A percentile compares a stretch with the other conserved stretches of the same genome.
Evolutionary conservation across 2,329 filamentous ascomycete genomes (phyloP).

Genomic region (Aspergillus latus): DNA sequence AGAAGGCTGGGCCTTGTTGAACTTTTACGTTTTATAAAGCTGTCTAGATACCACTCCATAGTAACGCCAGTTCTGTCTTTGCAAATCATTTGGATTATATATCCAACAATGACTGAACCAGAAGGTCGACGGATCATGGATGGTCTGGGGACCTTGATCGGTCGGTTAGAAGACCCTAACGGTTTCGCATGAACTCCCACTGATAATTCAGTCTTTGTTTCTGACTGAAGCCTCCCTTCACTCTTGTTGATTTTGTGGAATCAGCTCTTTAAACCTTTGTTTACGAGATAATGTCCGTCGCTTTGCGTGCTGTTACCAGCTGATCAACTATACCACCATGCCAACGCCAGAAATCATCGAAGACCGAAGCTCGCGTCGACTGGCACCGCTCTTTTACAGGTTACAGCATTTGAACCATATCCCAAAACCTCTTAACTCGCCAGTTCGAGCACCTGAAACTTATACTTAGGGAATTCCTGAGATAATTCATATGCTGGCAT

Average conservation of each 20-base stretch:
- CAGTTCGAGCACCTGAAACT: background rate
- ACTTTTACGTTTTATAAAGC: background rate
- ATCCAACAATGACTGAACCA: background rate
- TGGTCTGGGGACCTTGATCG: constrained; percentile 2
- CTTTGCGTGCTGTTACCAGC: background rate
- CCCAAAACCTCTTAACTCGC: background rate
- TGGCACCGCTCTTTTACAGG: background rate
- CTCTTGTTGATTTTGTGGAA: background rate
- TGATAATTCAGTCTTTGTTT: background rate
- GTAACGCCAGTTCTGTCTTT: background rate
- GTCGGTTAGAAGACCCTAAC: background rate
- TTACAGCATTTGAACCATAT: background rate
- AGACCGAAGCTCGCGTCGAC: background rate
- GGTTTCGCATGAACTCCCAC: background rate
- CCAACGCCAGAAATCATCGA: background rate
- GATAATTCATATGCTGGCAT: background rate
- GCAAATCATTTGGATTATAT: too few species aligned
- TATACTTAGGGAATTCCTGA: too few species aligned
- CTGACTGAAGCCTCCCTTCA: background rate
- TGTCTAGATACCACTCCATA: background rate
- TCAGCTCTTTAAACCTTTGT: too few species aligned
- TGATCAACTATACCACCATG: background rate
- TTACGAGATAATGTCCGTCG: background rate
- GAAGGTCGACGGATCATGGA: background rate
- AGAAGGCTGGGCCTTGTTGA: background rate